Evolutionary conservation across 805 yeast species (phyloP).

Genomic region (Cyberlindnera saturnus): DNA sequence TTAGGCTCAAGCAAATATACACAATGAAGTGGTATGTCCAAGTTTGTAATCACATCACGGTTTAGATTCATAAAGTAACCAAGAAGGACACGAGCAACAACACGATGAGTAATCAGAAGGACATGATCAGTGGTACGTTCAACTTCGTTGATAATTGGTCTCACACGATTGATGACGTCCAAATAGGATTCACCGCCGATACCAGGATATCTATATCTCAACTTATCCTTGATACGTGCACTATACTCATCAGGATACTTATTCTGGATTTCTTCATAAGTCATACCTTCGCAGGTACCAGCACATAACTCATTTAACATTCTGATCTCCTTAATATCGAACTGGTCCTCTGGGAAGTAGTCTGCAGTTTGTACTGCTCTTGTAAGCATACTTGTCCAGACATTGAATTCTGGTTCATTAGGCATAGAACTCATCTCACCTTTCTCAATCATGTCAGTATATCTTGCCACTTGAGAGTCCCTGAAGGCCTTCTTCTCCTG

Average conservation of each 20-base stretch:
- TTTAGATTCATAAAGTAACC: conserved; percentile 86
- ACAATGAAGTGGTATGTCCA: conserved; percentile 91
- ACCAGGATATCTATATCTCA: conserved; percentile 90
- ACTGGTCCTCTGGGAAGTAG: conserved; percentile 66
- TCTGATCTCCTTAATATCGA: conserved; percentile 79
- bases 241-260: conserved; percentile 73
- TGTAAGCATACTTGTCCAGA: conserved; percentile 86
- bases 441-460: conserved; percentile 29
- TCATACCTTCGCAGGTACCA: conserved; percentile 88
- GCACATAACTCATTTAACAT: conserved; percentile 93
- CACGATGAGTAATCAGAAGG: conserved; percentile 80
- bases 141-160: conserved; percentile 87
- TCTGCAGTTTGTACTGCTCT: conserved; percentile 77
- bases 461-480: conserved; percentile 49
- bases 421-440: conserved; percentile 34
- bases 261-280: conserved; percentile 77
- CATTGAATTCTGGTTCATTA: conserved; percentile 73
- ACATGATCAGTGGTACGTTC: conserved; percentile 89
- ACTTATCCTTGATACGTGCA: conserved; percentile 68
- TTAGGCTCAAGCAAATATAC: conserved; percentile 85
- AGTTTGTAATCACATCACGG: conserved; percentile 74
- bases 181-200: conserved; percentile 94
- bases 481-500: conserved; percentile 67
- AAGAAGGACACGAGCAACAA: conserved; percentile 77
- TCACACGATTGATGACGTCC: conserved; percentile 84